These are phyloP conservation scores for Candida coleopterorum DNA, from an alignment of 805 yeast genomes.

Conservation along the genomic window DNA sequence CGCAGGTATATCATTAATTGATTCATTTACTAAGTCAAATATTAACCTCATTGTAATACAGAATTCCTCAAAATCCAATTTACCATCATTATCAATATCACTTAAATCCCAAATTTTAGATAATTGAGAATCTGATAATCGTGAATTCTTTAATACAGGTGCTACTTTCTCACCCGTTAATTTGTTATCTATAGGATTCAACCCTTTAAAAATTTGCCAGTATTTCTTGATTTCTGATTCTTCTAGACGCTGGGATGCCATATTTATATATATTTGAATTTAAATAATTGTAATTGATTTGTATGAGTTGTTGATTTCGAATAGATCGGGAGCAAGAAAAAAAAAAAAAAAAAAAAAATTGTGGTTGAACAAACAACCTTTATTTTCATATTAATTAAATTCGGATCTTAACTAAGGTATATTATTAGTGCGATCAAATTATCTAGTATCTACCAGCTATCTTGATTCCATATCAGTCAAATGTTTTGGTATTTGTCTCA, in stretches of 20 bases:
- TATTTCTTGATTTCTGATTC: slow-evolving; percentile 96
- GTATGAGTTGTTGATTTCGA: too few species aligned
- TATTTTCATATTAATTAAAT: too few species aligned
- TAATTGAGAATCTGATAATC: slow-evolving; percentile 70
- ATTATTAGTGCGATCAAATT: too few species aligned
- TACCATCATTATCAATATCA: slow-evolving; percentile 90
- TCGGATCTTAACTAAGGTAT: too few species aligned
- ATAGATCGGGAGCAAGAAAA: background rate
- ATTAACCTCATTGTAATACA: slow-evolving; percentile 95
- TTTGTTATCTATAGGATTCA: slow-evolving; percentile 75
- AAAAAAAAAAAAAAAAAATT: too few species aligned
- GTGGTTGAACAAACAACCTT: too few species aligned
- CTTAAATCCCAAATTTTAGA: slow-evolving; percentile 86
- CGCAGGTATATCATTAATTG: slow-evolving; percentile 51
- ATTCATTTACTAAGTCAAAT: slow-evolving; percentile 83
- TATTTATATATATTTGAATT: too few species aligned
- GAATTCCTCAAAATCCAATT: slow-evolving; percentile 93
- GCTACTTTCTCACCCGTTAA: slow-evolving; percentile 81
- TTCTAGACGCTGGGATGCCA: slow-evolving; percentile 58
- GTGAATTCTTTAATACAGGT: slow-evolving; percentile 84
- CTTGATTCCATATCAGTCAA: too few species aligned
- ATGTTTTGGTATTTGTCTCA: too few species aligned
- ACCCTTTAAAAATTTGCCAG: slow-evolving; percentile 95
- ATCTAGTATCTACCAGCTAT: too few species aligned
- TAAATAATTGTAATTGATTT: too few species aligned